These are phyloP conservation scores for Acer campestre DNA, from an alignment of 345 rosid genomes.

Conservation along the genomic window DNA sequence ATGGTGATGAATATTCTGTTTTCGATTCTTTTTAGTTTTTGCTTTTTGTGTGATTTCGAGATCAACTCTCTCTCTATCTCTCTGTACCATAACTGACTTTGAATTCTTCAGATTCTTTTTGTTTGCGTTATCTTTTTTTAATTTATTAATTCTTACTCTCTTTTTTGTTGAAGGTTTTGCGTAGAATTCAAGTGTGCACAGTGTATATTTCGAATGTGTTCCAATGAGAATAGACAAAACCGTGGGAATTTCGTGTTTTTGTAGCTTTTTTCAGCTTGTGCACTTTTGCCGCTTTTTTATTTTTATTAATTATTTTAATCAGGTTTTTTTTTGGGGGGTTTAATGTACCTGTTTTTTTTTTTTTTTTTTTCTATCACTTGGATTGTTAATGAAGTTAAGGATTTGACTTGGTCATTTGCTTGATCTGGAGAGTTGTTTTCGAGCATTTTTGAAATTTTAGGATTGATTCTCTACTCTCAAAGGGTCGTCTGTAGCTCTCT, in stretches of 20 bases:
- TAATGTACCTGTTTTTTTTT: background rate
- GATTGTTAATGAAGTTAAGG: slow-evolving; percentile 34
- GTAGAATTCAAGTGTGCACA: slow-evolving; percentile 29
- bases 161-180: slow-evolving; percentile 12
- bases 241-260: slow-evolving; percentile 15
- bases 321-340: background rate
- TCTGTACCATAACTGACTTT: slow-evolving; percentile 14
- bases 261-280: slow-evolving; percentile 1
- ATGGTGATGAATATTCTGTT: slow-evolving; percentile 16
- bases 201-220: slow-evolving; percentile 24
- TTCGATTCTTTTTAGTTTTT: background rate
- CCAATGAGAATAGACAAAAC: slow-evolving; percentile 9
- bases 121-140: background rate
- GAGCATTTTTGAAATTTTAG: slow-evolving; percentile 8
- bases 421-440: slow-evolving; percentile 23
- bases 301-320: background rate
- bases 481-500: slow-evolving; percentile 6
- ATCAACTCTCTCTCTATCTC: slow-evolving; percentile 12
- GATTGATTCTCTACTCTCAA: background rate
- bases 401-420: slow-evolving; percentile 20
- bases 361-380: slow-evolving; percentile 14
- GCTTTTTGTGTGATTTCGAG: slow-evolving; percentile 10
- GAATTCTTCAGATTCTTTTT: slow-evolving; percentile 16
- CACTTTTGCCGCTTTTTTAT: slow-evolving; percentile 14
- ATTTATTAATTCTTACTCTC: background rate